These are phyloP conservation scores for Hamigera avellanea DNA, from an alignment of 495 filamentous ascomycete species.

Conservation along the genomic window DNA sequence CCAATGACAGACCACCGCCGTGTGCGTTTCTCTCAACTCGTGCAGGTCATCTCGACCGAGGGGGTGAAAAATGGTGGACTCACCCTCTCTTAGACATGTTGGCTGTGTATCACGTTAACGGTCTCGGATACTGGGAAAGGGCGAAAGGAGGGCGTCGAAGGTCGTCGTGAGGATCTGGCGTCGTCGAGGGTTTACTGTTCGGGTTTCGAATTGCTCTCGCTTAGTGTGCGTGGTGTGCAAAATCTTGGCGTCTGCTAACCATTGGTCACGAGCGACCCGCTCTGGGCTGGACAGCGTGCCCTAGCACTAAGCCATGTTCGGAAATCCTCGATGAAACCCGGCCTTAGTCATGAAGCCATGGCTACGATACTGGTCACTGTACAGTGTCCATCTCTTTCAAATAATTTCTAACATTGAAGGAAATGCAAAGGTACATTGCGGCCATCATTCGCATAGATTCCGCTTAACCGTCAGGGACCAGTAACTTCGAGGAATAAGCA, in stretches of 20 bases:
- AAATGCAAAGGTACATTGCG: too few species aligned
- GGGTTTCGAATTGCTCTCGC: constrained; percentile 30
- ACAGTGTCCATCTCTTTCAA: too few species aligned
- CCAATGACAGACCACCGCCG: neutral
- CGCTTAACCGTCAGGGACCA: too few species aligned
- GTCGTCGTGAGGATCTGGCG: constrained; percentile 18
- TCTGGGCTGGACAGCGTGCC: constrained; percentile 12
- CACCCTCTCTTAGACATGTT: constrained; percentile 49
- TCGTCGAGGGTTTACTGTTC: constrained; percentile 5
- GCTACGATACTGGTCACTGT: too few species aligned
- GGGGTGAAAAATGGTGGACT: constrained; percentile 12
- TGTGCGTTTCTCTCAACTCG: constrained; percentile 1
- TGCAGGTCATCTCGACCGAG: neutral
- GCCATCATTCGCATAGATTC: too few species aligned
- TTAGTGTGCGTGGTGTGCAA: constrained; percentile 35
- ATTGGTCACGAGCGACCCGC: constrained; percentile 16
- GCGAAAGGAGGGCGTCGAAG: constrained; percentile 25
- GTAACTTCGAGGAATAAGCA: neutral
- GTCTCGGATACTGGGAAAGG: constrained; percentile 30
- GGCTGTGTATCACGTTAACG: constrained; percentile 33
- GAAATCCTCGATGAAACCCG: too few species aligned
- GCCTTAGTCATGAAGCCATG: too few species aligned
- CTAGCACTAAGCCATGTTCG: constrained; percentile 22
- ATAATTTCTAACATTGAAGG: too few species aligned
- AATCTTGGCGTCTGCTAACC: constrained; percentile 26